Percentiles rank a stretch among this genome's conserved stretches.
Conservation (phyloP, 2,329 filamentous ascomycete species). For the Pleoardoris graminearum region DNA sequence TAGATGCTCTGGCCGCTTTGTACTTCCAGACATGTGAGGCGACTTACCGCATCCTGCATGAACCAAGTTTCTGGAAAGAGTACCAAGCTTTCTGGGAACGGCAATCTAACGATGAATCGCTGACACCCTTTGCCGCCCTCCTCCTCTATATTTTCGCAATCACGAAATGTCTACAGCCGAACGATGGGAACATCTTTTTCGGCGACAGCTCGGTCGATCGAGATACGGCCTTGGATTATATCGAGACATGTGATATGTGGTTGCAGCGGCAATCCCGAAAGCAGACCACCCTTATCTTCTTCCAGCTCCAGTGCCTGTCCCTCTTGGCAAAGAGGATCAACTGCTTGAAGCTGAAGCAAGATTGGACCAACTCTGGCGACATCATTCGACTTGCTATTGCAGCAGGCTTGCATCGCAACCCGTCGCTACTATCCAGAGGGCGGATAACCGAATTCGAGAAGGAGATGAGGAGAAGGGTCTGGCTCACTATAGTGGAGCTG, state of each 20-base stretch:
- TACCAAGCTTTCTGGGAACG: conserved; percentile 54
- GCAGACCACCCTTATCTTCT: conserved; percentile 54
- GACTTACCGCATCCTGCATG: conserved; percentile 57
- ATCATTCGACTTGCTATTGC: conserved; percentile 58
- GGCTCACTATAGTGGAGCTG: conserved; percentile 61
- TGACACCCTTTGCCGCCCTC: conserved; percentile 44
- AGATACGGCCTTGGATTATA: conserved; percentile 44
- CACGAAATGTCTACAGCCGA: conserved; percentile 41
- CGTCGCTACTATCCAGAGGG: conserved; percentile 40
- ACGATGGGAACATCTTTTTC: conserved; percentile 41
- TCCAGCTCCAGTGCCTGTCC: conserved; percentile 57
- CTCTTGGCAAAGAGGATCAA: conserved; percentile 56
- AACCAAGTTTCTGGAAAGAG: conserved; percentile 56
- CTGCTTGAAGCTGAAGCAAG: conserved; percentile 58
- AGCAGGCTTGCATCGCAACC: conserved; percentile 58
- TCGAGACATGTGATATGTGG: conserved; percentile 50
- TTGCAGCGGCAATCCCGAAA: conserved; percentile 54
- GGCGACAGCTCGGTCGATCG: conserved; percentile 50
- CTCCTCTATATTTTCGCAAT: conserved; percentile 47
- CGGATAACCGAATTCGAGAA: conserved; percentile 49
- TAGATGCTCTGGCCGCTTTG: conserved; percentile 49
- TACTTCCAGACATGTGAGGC: conserved; percentile 59
- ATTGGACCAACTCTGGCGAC: conserved; percentile 57
- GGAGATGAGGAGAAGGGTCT: conserved; percentile 60
- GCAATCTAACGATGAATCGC: conserved; percentile 23